Evolutionary conservation across 225 moss, liverwort and hornwort genomes (phyloP), one percentile per base, ranked within the genome.

Genomic region (Sphagnum contortum): DNA sequence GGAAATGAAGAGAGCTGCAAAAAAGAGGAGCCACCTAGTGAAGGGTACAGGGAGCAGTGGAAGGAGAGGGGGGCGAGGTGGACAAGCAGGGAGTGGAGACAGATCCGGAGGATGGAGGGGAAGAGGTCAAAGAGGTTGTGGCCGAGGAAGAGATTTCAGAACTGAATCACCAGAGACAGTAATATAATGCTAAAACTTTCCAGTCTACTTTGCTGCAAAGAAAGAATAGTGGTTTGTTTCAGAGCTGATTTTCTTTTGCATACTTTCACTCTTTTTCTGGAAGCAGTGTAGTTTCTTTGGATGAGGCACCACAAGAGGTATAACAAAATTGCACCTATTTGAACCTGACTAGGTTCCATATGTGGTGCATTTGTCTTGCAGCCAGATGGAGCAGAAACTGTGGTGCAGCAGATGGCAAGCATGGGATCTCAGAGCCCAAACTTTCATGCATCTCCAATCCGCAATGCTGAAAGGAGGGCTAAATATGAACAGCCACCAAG

Each of bases 401-500:
- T 66, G 46, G 80, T 77, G 77, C 74, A 70, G 54, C 77, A 75
- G 7, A 77, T 75, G 50, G 84, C 75, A 61, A 80, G 80, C 66
- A 81, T 70, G 73, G 80, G 84, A n/a, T 80, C 75, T 78, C 84
- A 84, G 71, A 80, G 84, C 66, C 78, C 80, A 60, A 84, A 84
- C 59, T 84, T 80, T 12, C 70, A 80, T 59, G 84, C 80, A 66
- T 84, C 84, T 48, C 75, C 77, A 29, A 80, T 80, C 66, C 75
- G 74, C 66, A 71, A 72, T 47, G 72, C 77, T 73, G 80, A 80
- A 47, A 80, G 73, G 60, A 75, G 80, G 57, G 57, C 69, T 53
- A 70, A 77, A 51, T 72, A 69, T 12, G 84, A 84, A 14, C 84
- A 84, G 65, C 84, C 77, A 47, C 53, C 69, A 49, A 80, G 80